Percentiles rank a stretch among this genome's conserved stretches.
Conservation (phyloP, 1,139 yeast genomes). For the Lodderomyces elongisporus region DNA sequence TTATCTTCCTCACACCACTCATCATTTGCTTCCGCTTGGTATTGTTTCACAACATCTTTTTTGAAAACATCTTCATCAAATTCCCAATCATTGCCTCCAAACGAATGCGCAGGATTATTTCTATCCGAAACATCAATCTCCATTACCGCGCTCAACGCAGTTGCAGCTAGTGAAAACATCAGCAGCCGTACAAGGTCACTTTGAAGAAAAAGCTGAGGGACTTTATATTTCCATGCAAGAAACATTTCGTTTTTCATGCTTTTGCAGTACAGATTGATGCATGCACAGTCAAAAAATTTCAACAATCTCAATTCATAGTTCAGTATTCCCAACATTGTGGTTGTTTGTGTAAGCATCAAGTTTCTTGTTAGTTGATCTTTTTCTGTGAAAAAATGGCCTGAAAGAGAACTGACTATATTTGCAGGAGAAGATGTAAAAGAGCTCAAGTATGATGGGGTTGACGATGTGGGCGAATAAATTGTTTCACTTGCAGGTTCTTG, state of each 20-base stretch:
- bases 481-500: no score
- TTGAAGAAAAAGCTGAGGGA: constrained; percentile 22
- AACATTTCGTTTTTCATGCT: no score
- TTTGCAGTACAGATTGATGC: constrained; percentile 23
- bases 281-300: constrained; percentile 24
- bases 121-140: constrained; percentile 2
- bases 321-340: constrained; percentile 21
- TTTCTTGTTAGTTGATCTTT: constrained; percentile 7
- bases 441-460: no score
- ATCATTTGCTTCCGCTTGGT: constrained; percentile 14
- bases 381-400: no score
- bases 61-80: background rate
- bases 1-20: constrained; percentile 19
- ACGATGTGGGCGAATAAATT: no score
- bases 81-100: no score
- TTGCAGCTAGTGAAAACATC: constrained; percentile 21
- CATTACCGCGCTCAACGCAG: constrained; percentile 6
- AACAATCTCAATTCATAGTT: constrained; percentile 28
- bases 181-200: constrained; percentile 21
- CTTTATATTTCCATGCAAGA: constrained; percentile 24
- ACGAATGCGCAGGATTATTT: background rate
- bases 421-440: no score
- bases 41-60: background rate
- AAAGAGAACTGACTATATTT: no score
- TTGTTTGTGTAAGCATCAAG: constrained; percentile 12